These are phyloP conservation scores for Lipomyces chichibuensis DNA, from an alignment of 805 yeast genomes.

Conservation along the genomic window DNA sequence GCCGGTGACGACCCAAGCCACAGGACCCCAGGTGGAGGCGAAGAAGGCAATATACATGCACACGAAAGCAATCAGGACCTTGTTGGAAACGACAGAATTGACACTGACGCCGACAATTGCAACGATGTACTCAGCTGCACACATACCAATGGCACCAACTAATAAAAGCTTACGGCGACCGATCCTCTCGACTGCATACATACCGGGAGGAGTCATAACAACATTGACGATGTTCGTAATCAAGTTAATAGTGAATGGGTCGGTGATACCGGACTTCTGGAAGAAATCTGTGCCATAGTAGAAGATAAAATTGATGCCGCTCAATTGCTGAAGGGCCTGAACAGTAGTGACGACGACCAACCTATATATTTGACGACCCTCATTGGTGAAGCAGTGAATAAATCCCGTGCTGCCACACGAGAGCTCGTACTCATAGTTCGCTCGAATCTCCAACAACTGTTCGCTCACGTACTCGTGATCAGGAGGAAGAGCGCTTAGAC, in stretches of 20 bases:
- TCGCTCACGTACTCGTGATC: conserved; percentile 52
- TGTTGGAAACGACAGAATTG: conserved; percentile 46
- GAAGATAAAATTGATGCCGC: conserved; percentile 88
- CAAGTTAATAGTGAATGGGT: conserved; percentile 72
- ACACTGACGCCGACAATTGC: conserved; percentile 62
- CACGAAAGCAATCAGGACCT: conserved; percentile 56
- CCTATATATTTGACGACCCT: conserved; percentile 35
- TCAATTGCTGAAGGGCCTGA: conserved; percentile 84
- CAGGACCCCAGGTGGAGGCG: conserved; percentile 86
- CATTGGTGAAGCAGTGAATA: conserved; percentile 40
- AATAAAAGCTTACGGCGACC: conserved; percentile 77
- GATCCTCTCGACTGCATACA: conserved; percentile 71
- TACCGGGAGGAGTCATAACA: conserved; percentile 79
- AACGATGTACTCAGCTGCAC: conserved; percentile 62
- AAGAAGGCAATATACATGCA: conserved; percentile 71
- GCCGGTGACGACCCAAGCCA: conserved; percentile 67
- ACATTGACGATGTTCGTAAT: conserved; percentile 82
- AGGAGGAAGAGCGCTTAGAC: conserved; percentile 48
- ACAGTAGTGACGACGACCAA: conserved; percentile 64
- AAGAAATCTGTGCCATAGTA: conserved; percentile 88
- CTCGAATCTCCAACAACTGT: conserved; percentile 52
- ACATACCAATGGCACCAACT: conserved; percentile 79
- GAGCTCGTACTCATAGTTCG: conserved; percentile 51
- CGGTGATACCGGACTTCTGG: conserved; percentile 62
- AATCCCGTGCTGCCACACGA: conserved; percentile 23